Evolutionary conservation across 345 rosid genomes (phyloP), one percentile per base, ranked within the genome.

Genomic region (Chamaenerion angustifolium): DNA sequence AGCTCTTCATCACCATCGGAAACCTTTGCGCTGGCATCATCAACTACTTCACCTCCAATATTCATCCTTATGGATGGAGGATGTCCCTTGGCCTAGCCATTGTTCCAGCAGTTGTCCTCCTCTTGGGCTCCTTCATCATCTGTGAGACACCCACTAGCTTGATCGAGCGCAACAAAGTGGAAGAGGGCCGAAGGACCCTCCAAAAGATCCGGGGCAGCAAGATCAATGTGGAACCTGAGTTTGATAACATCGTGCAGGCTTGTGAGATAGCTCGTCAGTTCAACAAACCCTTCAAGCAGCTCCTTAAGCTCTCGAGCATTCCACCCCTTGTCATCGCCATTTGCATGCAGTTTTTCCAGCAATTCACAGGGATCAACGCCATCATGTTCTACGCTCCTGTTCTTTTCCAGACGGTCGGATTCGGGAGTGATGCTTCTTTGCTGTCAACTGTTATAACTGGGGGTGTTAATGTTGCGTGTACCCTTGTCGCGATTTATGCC

Each of bases 381-480:
- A 65, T 75, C 17, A 76, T 76, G 81, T 71, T 69, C 40, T 76
- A 80, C 0, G 78, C 88, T 2, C 94, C 94, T 0, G 85, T 78
- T 11, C 55, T 83, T 37, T 83, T 83, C 66, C 80, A 80, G 49
- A 83, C 83, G 0, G 67, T 80, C 48, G 94, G 88, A 1, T 80
- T 78, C 41, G 80, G 75, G 17, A 72, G 17, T 6, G 66, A 71
- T 11, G 79, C 89, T 0, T 59, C 94, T 0, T 63, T 81, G 57
- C 72, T 72, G 25, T 84, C 88, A 0, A 56, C 88, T 4, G 86
- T 81, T 12, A 48, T 81, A 51, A 73, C 79, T 0, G 89, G 84
- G 7, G 19, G 55, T 0, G 73, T 85, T 43, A 81, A 85, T 31
- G 87, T 81, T 11, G 37, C 63, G 4, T 66, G 76, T 40, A 85